Base-by-base conservation (phyloP, 2,329 filamentous ascomycete species). In the Botrytis tulipae region DNA sequence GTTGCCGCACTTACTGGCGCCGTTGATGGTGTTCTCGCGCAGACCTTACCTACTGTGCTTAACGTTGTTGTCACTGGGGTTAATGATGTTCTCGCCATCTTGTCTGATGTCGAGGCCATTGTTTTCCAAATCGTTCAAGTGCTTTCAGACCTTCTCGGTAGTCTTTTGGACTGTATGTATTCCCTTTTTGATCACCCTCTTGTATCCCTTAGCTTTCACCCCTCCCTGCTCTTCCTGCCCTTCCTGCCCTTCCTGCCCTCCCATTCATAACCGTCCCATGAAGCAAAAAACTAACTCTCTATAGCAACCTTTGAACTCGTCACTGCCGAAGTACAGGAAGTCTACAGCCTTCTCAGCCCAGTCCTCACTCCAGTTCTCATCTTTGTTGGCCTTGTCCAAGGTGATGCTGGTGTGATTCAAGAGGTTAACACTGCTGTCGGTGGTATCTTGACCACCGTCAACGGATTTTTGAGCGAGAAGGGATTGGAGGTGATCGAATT, bases 91-190 rank as follows among this genome's bases (percentile, higher is more conserved):
- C 35, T 40, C 20, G 12, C 22, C 44, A 59, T 70, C 22, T 14
- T 70, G 9, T 9, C 7, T 20, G 35, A 70, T 32, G 18, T 60
- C 10, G 29, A 40, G 35, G 22, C 10, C n/a, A 44, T 60, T 60
- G 29, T 70, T 60, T 40, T 42, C 35, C 67, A 42, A n/a, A 60
- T 70, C 16, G 35, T 60, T 20, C 18, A 70, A 14, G 67, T 70
- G 1, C 51, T 42, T 29, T 14, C 18, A 16, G 29, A 67, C 35
- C 32, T 67, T 25, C 6, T 35, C 22, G 42, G 29, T 22, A 29
- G n/a, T 18, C 67, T 70, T 70, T 35, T 70, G 25, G 35, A 42
- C 18, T 40, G 48, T 70, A 44, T 60, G 29, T 60, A 32, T 42
- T 10, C 9, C 46, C 25, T 29, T n/a, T 29, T n/a, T 4, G 8